A percentile compares a stretch with the other conserved stretches of the same genome.
phyloP scores from a whole-genome alignment of 2,329 filamentous ascomycete genomes.

The Periconia sp. region DNA sequence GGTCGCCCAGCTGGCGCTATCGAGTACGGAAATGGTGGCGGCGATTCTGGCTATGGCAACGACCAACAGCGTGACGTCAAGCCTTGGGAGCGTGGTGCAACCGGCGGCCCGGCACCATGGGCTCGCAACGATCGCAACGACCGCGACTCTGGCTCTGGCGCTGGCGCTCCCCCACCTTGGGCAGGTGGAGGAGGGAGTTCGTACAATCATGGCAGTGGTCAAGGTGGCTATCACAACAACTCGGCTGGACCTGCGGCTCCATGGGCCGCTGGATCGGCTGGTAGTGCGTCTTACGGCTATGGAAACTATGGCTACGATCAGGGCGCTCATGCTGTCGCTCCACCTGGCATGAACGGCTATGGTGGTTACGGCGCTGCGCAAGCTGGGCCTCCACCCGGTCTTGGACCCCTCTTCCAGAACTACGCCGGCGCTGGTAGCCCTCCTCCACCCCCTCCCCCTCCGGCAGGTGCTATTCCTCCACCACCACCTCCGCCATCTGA shows the following conservation, averaged over 20 bases:
- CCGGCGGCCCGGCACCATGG: conserved; percentile 84
- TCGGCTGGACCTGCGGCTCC: conserved; percentile 46
- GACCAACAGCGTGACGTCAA: conserved; percentile 61
- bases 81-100: conserved; percentile 87
- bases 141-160: conserved; percentile 41
- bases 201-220: conserved; percentile 22
- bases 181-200: conserved; percentile 31
- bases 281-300: conserved; percentile 48
- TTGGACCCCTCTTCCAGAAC: conserved; percentile 69
- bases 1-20: conserved; percentile 74
- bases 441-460: conserved; percentile 64
- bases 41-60: conserved; percentile 51
- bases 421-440: conserved; percentile 58
- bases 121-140: conserved; percentile 49
- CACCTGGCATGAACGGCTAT: conserved; percentile 43
- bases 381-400: conserved; percentile 53
- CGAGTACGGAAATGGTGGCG: conserved; percentile 46
- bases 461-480: conserved; percentile 61
- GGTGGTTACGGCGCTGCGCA: conserved; percentile 44
- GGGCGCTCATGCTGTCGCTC: conserved; percentile 20
- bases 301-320: conserved; percentile 37
- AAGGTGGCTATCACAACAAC: conserved; percentile 38
- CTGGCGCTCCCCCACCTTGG: conserved; percentile 46
- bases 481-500: conserved; percentile 62
- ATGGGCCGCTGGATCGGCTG: conserved; percentile 33